phyloP scores from a whole-genome alignment of 2,329 filamentous ascomycete species.

The Botrytis fragariae region DNA sequence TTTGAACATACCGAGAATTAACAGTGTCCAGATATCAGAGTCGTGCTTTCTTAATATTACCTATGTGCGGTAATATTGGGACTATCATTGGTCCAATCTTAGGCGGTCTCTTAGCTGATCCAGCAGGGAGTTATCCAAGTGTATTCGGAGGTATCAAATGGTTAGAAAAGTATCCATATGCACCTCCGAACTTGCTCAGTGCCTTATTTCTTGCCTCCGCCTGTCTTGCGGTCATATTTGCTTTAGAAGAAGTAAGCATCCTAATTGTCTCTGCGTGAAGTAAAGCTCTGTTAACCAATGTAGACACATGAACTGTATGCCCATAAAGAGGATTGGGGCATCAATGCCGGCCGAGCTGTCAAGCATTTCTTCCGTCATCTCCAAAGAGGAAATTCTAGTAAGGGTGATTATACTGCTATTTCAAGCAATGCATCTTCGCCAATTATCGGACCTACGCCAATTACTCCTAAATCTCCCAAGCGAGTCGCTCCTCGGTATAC shows the following conservation, averaged over 20 bases:
- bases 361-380: slow-evolving; percentile 23
- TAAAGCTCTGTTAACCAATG: slow-evolving; percentile 11
- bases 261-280: slow-evolving; percentile 9
- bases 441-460: slow-evolving; percentile 20
- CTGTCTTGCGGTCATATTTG: slow-evolving; percentile 39
- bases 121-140: slow-evolving; percentile 41
- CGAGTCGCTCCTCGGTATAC: slow-evolving; percentile 33
- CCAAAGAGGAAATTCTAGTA: not conserved
- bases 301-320: slow-evolving; percentile 42
- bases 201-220: slow-evolving; percentile 39
- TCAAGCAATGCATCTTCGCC: slow-evolving; percentile 7
- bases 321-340: slow-evolving; percentile 35
- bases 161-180: slow-evolving; percentile 45
- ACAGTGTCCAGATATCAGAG: slow-evolving; percentile 40
- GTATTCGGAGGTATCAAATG: slow-evolving; percentile 43
- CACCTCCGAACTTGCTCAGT: slow-evolving; percentile 45
- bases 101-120: slow-evolving; percentile 47
- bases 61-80: slow-evolving; percentile 66
- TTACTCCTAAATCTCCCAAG: slow-evolving; percentile 28
- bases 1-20: not conserved
- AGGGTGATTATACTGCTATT: slow-evolving; percentile 20
- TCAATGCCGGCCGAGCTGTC: slow-evolving; percentile 30
- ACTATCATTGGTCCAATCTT: slow-evolving; percentile 45
- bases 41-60: slow-evolving; percentile 45
- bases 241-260: slow-evolving; percentile 38